A percentile compares a stretch with the other conserved stretches of the same genome.
Conservation (phyloP, 2,329 filamentous ascomycete genomes). For the Alternaria triticina region DNA sequence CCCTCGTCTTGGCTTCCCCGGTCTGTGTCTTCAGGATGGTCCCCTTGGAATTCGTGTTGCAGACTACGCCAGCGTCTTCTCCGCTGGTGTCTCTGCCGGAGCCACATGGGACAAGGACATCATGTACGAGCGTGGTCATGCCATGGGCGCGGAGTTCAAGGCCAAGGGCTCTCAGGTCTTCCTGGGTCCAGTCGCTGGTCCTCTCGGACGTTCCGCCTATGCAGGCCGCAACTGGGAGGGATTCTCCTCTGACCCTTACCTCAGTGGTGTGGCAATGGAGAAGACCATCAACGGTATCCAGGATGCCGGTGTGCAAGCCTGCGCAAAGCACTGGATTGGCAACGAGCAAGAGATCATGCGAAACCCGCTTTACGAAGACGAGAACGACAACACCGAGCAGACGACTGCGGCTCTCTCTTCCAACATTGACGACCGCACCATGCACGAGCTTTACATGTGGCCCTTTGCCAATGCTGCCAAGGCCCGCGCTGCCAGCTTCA, state of each 20-base stretch:
- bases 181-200: slow-evolving; percentile 59
- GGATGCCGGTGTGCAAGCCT: slow-evolving; percentile 51
- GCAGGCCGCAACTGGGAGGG: slow-evolving; percentile 56
- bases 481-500: slow-evolving; percentile 64
- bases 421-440: slow-evolving; percentile 69
- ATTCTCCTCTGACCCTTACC: slow-evolving; percentile 52
- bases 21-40: slow-evolving; percentile 51
- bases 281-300: slow-evolving; percentile 51
- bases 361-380: slow-evolving; percentile 60
- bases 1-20: slow-evolving; percentile 47
- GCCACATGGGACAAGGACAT: slow-evolving; percentile 50
- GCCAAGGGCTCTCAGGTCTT: slow-evolving; percentile 50
- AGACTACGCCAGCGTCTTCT: slow-evolving; percentile 48
- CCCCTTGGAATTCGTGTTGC: slow-evolving; percentile 45
- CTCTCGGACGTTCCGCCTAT: slow-evolving; percentile 51
- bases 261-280: slow-evolving; percentile 51
- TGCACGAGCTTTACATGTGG: slow-evolving; percentile 72
- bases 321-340: slow-evolving; percentile 62
- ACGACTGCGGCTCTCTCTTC: slow-evolving; percentile 62
- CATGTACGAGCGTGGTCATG: slow-evolving; percentile 45
- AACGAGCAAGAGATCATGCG: slow-evolving; percentile 66
- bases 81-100: slow-evolving; percentile 48
- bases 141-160: slow-evolving; percentile 47
- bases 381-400: slow-evolving; percentile 54
- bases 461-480: slow-evolving; percentile 68